Base-by-base conservation (phyloP, 768 basidiomycete species). In the Tricholoma hemisulphureum region DNA sequence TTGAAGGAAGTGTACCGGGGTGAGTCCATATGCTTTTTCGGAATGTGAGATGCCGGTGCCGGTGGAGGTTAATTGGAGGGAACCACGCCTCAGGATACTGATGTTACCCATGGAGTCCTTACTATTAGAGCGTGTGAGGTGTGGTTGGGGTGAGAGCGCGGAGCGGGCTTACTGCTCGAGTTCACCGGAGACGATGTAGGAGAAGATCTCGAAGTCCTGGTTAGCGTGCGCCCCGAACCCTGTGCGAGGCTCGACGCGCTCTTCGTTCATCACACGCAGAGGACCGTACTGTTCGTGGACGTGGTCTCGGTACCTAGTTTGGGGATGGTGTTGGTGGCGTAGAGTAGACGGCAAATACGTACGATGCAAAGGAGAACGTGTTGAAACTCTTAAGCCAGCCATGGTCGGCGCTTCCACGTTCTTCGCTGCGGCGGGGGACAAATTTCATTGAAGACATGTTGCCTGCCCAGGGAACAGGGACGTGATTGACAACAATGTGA, bases 31-130 rank as follows among this genome's bases (percentile, higher is more conserved):
- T 1, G 77, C 71, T 48, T 80, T 80, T 67, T 82, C 81, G 24
- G 86, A 88, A 70, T 98, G 95, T 0, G 85, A 79, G 65, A 98
- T 96, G 4, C 96, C 95, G 0, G 89, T 94, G 8, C 95, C 95
- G 0, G 95, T 86, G 1, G 89, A 93, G 2, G 94, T 94, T 75
- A 97, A 84, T 70, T 98, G 95, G 31, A 98, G 64, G 63, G 93
- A 90, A 1, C 95, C 95, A 13, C 93, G 85, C 68, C 87, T 86
- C 67, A 98, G 83, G 57, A 95, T 80, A 70, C 98, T 95, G 54
- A 82, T 81, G 74, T 96, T 96, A 34, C 88, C 87, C 89, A 97
- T 91, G 5, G 87, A 91, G 73, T 98, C 95, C 71, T 88, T 82
- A 75, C 94, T 92, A 58, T 9, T 13, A 20, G 39, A 18, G 39